Percentiles rank a stretch among this genome's conserved stretches.
These are phyloP conservation scores for Colletotrichum paranaense DNA, from an alignment of 2,329 filamentous ascomycete species.

Conservation along the genomic window DNA sequence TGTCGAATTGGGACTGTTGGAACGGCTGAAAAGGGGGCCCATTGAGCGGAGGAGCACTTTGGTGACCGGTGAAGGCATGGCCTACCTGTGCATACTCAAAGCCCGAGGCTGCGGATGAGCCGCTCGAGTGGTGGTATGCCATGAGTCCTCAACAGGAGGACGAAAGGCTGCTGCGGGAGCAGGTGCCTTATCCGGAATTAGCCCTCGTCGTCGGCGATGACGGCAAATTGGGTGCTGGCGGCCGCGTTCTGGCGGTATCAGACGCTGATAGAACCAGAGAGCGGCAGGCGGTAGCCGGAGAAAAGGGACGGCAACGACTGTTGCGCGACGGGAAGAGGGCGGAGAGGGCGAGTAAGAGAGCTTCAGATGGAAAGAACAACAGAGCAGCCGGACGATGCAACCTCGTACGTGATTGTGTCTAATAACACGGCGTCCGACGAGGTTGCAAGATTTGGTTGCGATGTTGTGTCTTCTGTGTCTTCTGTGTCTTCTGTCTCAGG, in stretches of 20 bases:
- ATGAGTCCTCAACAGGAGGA: conserved; percentile 20
- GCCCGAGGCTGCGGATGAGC: conserved; percentile 33
- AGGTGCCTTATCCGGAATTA: background rate
- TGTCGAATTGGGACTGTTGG: conserved; percentile 71
- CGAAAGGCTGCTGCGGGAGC: background rate
- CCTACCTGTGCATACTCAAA: conserved; percentile 36
- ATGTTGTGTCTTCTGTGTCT: conserved; percentile 21
- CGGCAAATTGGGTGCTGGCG: background rate
- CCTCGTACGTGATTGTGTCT: conserved; percentile 23
- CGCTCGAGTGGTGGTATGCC: conserved; percentile 32
- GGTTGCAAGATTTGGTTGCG: conserved; percentile 15
- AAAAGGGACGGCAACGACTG: background rate
- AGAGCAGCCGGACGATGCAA: conserved; percentile 10
- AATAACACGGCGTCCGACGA: conserved; percentile 31
- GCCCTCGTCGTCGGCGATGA: background rate
- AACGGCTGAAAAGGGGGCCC: conserved; percentile 51
- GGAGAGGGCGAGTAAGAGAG: background rate
- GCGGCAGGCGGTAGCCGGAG: background rate
- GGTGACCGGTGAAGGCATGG: conserved; percentile 22
- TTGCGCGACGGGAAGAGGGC: background rate
- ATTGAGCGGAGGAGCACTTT: conserved; percentile 23
- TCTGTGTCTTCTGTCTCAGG: conserved; percentile 1
- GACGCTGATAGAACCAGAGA: background rate
- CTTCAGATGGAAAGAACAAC: background rate
- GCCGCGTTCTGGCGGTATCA: background rate